Conservation (phyloP, 1,284 basidiomycete genomes). For the Moesziomyces sp. region DNA sequence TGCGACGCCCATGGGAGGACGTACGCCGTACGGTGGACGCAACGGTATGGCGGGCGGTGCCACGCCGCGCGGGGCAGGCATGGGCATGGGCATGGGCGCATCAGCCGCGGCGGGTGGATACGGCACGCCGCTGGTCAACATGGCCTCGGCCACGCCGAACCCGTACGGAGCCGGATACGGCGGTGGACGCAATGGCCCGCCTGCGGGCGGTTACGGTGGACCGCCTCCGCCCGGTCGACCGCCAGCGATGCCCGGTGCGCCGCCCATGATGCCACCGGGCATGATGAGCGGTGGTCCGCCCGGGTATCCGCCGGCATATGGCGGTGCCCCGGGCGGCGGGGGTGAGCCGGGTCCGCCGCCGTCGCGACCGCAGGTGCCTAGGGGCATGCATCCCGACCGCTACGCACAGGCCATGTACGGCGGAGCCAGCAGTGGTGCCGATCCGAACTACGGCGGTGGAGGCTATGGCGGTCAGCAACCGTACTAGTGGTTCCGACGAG, state of each 20-base stretch:
- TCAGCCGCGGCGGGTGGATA: constrained; percentile 27
- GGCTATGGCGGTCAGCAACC: constrained; percentile 12
- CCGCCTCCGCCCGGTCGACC: constrained; percentile 34
- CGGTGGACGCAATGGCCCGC: constrained; percentile 12
- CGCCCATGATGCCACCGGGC: constrained; percentile 36
- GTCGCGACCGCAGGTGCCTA: constrained; percentile 37
- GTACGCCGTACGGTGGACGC: constrained; percentile 33
- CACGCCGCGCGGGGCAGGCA: constrained; percentile 6
- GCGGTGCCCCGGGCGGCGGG: constrained; percentile 1
- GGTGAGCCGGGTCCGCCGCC: constrained; percentile 39
- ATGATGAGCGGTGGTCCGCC: constrained; percentile 35
- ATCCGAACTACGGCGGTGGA: constrained; percentile 13
- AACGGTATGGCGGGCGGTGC: constrained; percentile 30
- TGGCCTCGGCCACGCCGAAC: constrained; percentile 40
- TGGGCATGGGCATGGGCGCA: neutral
- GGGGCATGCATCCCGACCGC: constrained; percentile 57
- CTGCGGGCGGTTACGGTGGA: constrained; percentile 24
- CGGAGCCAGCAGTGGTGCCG: constrained; percentile 9
- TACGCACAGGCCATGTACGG: constrained; percentile 46
- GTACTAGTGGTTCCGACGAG: neutral
- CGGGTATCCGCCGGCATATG: constrained; percentile 28
- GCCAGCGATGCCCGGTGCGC: constrained; percentile 41
- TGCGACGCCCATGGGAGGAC: constrained; percentile 35
- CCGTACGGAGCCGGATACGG: constrained; percentile 25
- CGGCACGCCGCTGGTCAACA: constrained; percentile 28